Evolutionary conservation across 805 yeast species (phyloP).

Genomic region (Wickerhamiella sergipiensis): DNA sequence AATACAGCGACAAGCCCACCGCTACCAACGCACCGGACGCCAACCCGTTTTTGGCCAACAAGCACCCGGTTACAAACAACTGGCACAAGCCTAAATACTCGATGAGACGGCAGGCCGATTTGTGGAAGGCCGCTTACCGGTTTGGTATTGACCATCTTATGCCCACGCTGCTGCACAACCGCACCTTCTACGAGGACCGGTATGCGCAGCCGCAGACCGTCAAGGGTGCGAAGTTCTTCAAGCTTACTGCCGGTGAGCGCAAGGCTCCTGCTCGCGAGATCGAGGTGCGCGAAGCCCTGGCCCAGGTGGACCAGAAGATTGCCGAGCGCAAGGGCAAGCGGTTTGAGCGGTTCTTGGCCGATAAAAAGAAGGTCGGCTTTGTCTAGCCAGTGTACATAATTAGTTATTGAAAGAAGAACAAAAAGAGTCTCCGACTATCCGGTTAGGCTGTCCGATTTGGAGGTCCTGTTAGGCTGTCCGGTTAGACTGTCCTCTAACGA

Average conservation of each 20-base stretch:
- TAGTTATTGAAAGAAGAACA: background rate
- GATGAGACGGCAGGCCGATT: conserved; percentile 65
- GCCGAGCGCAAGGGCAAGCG: conserved; percentile 47
- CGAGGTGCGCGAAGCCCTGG: conserved; percentile 52
- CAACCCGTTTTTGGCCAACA: conserved; percentile 80
- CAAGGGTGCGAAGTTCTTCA: conserved; percentile 65
- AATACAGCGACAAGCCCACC: conserved; percentile 53
- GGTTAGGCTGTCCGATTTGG: too few relatives aligned
- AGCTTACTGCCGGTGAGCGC: conserved; percentile 73
- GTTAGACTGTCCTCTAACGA: too few relatives aligned
- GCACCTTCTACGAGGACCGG: conserved; percentile 68
- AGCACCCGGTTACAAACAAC: conserved; percentile 65
- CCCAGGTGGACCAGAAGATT: conserved; percentile 51
- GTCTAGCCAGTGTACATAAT: conserved; percentile 8
- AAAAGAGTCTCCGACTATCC: too few relatives aligned
- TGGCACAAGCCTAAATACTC: conserved; percentile 71
- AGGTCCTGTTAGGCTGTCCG: too few relatives aligned
- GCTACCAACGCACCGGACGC: conserved; percentile 53
- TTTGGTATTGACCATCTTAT: conserved; percentile 68
- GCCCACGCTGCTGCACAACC: conserved; percentile 47
- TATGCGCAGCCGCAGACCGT: conserved; percentile 53
- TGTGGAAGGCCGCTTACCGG: conserved; percentile 68
- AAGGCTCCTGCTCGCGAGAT: conserved; percentile 38
- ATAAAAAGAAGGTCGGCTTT: conserved; percentile 8
- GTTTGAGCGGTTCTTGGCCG: conserved; percentile 10